A percentile compares a stretch with the other conserved stretches of the same genome.
These are phyloP conservation scores for Xylaria sp. DNA, from an alignment of 2,329 filamentous ascomycete genomes.

Conservation along the genomic window DNA sequence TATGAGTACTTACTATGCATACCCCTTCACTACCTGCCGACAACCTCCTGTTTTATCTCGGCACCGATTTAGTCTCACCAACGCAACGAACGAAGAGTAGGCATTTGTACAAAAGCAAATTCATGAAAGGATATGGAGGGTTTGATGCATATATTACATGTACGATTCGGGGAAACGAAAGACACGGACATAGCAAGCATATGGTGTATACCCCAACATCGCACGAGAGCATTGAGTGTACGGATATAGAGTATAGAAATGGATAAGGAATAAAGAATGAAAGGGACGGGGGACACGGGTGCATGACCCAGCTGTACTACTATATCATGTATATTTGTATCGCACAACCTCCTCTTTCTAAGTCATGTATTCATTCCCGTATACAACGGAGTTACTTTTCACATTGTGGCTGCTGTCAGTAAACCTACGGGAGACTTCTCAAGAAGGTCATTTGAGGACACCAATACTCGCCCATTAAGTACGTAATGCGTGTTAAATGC, in stretches of 20 bases:
- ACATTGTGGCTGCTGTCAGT: too few relatives aligned
- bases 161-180: background rate
- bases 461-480: too few relatives aligned
- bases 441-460: too few relatives aligned
- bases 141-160: background rate
- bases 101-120: background rate
- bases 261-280: background rate
- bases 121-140: background rate
- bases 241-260: background rate
- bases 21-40: background rate
- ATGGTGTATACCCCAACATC: background rate
- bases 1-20: background rate
- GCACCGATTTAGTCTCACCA: background rate
- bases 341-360: background rate
- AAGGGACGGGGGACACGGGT: too few relatives aligned
- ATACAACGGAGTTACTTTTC: background rate
- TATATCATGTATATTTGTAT: background rate
- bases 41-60: background rate
- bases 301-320: background rate
- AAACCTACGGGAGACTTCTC: too few relatives aligned
- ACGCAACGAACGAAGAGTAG: background rate
- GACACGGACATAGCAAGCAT: background rate
- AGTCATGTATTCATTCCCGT: background rate
- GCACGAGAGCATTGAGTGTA: background rate
- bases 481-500: too few relatives aligned